Evolutionary conservation across 805 yeast species (phyloP).

Genomic region (Limtongia smithiae): DNA sequence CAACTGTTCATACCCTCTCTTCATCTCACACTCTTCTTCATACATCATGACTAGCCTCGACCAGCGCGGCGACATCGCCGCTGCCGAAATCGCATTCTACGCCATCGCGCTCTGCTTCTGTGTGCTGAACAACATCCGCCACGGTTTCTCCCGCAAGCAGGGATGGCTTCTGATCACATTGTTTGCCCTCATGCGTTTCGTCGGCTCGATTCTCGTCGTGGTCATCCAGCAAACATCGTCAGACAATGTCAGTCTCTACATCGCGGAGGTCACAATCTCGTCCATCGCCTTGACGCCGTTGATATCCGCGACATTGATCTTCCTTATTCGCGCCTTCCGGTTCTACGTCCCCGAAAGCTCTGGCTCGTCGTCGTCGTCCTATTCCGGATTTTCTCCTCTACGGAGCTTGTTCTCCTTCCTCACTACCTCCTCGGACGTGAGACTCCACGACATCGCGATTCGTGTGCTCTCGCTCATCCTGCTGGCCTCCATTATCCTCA

Average conservation of each 20-base stretch:
- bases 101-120: not conserved
- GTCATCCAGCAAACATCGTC: not conserved
- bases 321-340: not conserved
- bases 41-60: not conserved
- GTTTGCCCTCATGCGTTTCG: not conserved
- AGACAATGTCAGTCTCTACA: not conserved
- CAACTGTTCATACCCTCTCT: no score
- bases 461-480: not conserved
- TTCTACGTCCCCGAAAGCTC: not conserved
- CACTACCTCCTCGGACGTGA: no score
- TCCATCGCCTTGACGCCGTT: slow-evolving; percentile 6
- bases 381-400: no score
- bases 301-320: not conserved
- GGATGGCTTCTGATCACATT: not conserved
- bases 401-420: no score
- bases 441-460: no score
- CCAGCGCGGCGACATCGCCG: slow-evolving; percentile 3
- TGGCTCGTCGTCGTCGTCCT: no score
- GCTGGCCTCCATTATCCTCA: not conserved
- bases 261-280: not conserved
- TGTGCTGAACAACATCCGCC: not conserved
- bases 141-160: not conserved
- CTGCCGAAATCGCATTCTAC: not conserved
- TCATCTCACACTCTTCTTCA: no score
- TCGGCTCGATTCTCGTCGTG: not conserved